Evolutionary conservation across 176 grass and related monocot species (phyloP).

Genomic region (Carex scoparia): DNA sequence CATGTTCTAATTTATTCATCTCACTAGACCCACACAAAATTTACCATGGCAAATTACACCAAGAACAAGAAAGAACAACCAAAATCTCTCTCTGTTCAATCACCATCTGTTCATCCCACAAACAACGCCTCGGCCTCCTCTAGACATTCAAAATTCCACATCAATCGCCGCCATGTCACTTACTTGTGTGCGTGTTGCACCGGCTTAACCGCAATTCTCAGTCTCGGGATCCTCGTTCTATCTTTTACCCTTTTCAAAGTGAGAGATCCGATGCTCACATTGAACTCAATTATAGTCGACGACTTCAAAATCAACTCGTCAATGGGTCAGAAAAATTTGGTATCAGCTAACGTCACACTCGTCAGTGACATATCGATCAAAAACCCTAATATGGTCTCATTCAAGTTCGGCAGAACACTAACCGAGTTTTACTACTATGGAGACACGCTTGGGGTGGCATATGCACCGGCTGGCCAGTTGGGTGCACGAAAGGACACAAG

Average conservation of each 20-base stretch:
- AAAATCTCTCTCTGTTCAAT: background rate
- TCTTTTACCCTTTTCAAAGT: constrained; percentile 30
- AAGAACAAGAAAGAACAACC: constrained; percentile 23
- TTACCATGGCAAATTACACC: background rate
- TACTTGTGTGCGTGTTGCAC: constrained; percentile 8
- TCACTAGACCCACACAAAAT: background rate
- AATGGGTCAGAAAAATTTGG: background rate
- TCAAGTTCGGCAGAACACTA: constrained; percentile 42
- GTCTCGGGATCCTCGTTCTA: constrained; percentile 27
- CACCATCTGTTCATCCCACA: background rate
- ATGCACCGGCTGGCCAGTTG: constrained; percentile 44
- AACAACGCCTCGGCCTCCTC: background rate
- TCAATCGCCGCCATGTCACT: background rate
- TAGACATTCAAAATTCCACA: background rate
- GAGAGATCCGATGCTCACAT: constrained; percentile 27
- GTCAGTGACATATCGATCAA: constrained; percentile 58
- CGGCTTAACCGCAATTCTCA: background rate
- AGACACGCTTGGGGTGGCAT: constrained; percentile 40
- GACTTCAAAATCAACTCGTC: background rate
- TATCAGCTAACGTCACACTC: constrained; percentile 59
- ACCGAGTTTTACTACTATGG: constrained; percentile 45
- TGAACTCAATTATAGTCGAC: constrained; percentile 22
- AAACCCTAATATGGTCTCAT: constrained; percentile 67
- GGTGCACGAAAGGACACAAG: constrained; percentile 24
- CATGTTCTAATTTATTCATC: background rate